Base-by-base conservation (phyloP, 768 basidiomycete genomes). In the Boletus subcaerulescens region DNA sequence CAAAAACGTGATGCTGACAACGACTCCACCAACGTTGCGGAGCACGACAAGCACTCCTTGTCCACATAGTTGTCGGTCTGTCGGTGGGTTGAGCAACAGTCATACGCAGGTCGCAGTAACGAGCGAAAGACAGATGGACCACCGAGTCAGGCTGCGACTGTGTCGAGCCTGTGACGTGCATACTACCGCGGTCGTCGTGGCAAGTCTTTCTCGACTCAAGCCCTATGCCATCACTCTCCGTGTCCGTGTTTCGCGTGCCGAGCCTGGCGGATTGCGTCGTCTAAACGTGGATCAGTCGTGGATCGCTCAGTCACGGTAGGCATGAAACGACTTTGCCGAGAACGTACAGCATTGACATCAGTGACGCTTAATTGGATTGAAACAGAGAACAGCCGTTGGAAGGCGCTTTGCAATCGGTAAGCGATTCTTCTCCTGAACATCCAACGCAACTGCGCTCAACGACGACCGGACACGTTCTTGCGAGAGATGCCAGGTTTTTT, bases 381-480 rank as follows among this genome's bases (percentile, higher is more conserved):
- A 3, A 24, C 26, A 2, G 56, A 54, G 5, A 60, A n/a, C 24
- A 39, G 53, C 10, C 24, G 17, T 26, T 40, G 5, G 39, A 17
- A 4, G 45, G n/a, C 0, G 31, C 26, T n/a, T 59, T 54, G 26
- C 42, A 64, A 31, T 55, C 52, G 0, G 38, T 35, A 0, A 56
- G 17, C 10, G 68, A 60, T 1, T 60, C 66, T 45, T 70, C 69
- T 50, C 64, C 66, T 70, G 20, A 11, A 32, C n/a, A 8, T 33
- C 20, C 31, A 38, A 22, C 22, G 22, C 22, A 22, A 22, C 22
- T 22, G 22, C 22, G 26, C 26, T 26, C 26, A 26, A 26, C 26
- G 24, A 6, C 24, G 6, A 24, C 24, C 24, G 26, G 26, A 26
- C 26, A 26, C 5, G 26, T 26, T 26, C 26, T 26, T 26, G 26